Base-by-base conservation (phyloP, 306 rosid species). In the Prunus fruticosa region DNA sequence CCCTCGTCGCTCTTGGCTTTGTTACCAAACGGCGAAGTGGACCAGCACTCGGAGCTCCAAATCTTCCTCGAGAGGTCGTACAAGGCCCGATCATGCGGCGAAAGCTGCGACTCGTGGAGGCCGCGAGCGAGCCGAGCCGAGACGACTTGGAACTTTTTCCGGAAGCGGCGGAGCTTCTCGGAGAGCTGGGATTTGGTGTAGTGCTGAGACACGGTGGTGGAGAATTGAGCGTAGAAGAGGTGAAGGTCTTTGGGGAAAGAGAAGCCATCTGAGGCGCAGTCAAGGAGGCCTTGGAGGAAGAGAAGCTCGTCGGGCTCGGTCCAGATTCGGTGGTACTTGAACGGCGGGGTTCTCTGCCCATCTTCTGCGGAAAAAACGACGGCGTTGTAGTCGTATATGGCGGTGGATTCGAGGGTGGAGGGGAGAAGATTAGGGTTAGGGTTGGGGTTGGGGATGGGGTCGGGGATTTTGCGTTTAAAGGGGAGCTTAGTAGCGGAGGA, bases 261-360 rank as follows among this genome's bases (percentile, higher is more conserved):
- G 5, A 78, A 73, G 1, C 80, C 78, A 1, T 67, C 52, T 10
- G 76, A 67, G 53, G 61, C 52, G 52, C 77, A 82, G 63, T 74
- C 71, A 19, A 64, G 77, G 60, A 82, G 83, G 49, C 77, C 86
- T n/a, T 56, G 75, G 14, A 82, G 86, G 86, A 82, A 82, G 0
- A 73, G 80, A 60, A 78, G 75, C 52, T 82, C 86, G 71, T 82
- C 80, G 53, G 83, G 70, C 41, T 74, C 75, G 1, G 74, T 82
- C 86, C 86, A 82, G 16, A 82, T 69, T n/a, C 83, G 74, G 77
- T 74, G 83, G 83, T 78, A 82, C 57, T 82, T 82, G 76, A 69
- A 64, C 25, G 78, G 86, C 11, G 74, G 80, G 0, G 69, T 50
- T 12, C 4, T 63, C 46, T 23, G 30, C 11, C 64, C 67, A 13